Evolutionary conservation across 805 yeast genomes (phyloP).

Genomic region (Candida xiaguanensis): DNA sequence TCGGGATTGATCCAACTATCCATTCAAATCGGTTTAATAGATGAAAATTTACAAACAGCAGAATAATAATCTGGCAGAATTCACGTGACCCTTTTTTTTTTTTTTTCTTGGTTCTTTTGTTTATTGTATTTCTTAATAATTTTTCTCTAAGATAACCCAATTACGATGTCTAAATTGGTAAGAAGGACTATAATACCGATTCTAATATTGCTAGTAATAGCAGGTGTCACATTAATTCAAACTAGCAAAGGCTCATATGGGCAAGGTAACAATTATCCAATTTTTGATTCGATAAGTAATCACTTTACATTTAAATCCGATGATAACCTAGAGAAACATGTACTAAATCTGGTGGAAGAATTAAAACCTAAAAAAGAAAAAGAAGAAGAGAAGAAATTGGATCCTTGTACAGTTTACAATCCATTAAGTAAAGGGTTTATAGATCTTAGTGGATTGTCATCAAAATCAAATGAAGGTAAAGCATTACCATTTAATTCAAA

Average conservation of each 20-base stretch:
- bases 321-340: background rate
- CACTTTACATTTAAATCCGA: slow-evolving; percentile 8
- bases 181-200: slow-evolving; percentile 7
- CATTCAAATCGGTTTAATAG: background rate
- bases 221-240: slow-evolving; percentile 3
- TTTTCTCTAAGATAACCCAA: background rate
- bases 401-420: slow-evolving; percentile 37
- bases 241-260: background rate
- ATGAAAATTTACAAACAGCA: background rate
- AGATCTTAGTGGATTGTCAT: slow-evolving; percentile 47
- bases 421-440: slow-evolving; percentile 47
- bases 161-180: slow-evolving; percentile 6
- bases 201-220: background rate
- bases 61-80: background rate
- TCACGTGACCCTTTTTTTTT: slow-evolving; percentile 1
- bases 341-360: background rate
- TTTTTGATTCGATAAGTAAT: slow-evolving; percentile 13
- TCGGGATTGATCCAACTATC: slow-evolving; percentile 6
- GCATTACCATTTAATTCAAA: slow-evolving; percentile 59
- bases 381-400: slow-evolving; percentile 16
- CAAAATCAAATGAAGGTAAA: slow-evolving; percentile 45
- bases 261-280: background rate
- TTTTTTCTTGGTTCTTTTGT: background rate
- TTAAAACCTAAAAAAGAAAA: background rate
- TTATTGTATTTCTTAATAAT: background rate